Evolutionary conservation across 768 basidiomycete genomes (phyloP), one percentile per base, ranked within the genome.

Genomic region (Cubamyces sp.): DNA sequence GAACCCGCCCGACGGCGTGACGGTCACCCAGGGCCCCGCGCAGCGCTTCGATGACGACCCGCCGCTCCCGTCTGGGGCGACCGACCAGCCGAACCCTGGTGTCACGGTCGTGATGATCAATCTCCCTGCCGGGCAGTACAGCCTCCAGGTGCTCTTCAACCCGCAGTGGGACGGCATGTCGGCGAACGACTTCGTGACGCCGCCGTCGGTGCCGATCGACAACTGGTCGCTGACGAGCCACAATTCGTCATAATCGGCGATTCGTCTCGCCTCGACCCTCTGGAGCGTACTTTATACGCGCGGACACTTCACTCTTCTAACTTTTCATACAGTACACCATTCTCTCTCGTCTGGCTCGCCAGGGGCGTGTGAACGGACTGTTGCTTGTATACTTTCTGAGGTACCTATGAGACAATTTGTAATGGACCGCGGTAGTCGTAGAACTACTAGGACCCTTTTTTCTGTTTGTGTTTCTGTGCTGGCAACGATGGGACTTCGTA

Each of bases 81-180:
- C 80, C 6, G 93, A 95, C 75, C 91, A 91, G 72, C 71, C 75
- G 11, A 97, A 98, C 76, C 79, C 83, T 0, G 86, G 85, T 28
- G 91, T 94, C 57, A 87, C 83, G 15, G 94, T 98, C n/a, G 77
- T 99, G 52, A 80, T 80, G 57, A 87, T 99, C 72, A 80, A 76
- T 64, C 68, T 82, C 12, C 75, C 83, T 21, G 85, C 87, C 16
- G 94, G 93, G 16, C 76, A 77, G 50, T 87, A 91, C 74, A 89
- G 77, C 18, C 75, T 96, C 43, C 85, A 96, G 75, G 88, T 98
- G 51, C 74, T 98, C 71, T 90, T 98, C 78, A 94, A 85, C 74
- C 97, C 96, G n/a, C 91, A 96, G 69, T 98, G 95, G 94, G 74
- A 78, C 42, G 86, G 84, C 25, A 82, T 88, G 79, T 77, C 83